These are phyloP conservation scores for Ustulina deusta DNA, from an alignment of 2,329 filamentous ascomycete genomes.

Conservation along the genomic window DNA sequence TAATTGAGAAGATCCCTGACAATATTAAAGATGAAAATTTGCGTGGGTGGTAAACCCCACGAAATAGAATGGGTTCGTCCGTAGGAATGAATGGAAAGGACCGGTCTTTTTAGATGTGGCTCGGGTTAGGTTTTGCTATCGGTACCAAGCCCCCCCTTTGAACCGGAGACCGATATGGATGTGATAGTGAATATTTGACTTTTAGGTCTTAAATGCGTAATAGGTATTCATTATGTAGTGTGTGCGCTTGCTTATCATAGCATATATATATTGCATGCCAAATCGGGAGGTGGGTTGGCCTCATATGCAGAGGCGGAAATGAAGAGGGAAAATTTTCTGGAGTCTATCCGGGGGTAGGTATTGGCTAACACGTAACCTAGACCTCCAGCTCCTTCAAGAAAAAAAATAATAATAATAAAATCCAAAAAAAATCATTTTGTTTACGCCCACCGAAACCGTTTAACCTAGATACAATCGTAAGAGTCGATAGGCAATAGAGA, in stretches of 20 bases:
- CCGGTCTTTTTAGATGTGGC: not conserved
- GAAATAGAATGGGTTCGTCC: not conserved
- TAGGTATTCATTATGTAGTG: conserved; percentile 22
- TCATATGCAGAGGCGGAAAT: conserved; percentile 25
- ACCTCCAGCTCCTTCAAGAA: not conserved
- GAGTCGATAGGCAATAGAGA: not conserved
- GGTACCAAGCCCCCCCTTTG: not conserved
- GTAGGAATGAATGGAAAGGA: not conserved
- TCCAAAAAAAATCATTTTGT: conserved; percentile 11
- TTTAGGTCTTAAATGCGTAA: conserved; percentile 3
- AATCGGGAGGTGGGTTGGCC: conserved; percentile 9
- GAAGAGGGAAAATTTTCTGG: conserved; percentile 11
- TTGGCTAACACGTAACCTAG: conserved; percentile 13
- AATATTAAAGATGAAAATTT: not conserved
- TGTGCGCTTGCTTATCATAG: conserved; percentile 10
- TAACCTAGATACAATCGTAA: not conserved
- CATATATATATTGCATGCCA: conserved; percentile 6
- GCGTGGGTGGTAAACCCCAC: not conserved
- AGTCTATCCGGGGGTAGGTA: conserved; percentile 25
- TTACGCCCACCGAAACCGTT: conserved; percentile 12
- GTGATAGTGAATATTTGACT: not conserved
- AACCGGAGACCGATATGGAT: not conserved
- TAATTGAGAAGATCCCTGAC: not conserved
- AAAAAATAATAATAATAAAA: not conserved
- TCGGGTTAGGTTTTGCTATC: not conserved